Percentiles rank a stretch among this genome's conserved stretches.
These are phyloP conservation scores for Beauveria sp. DNA, from an alignment of 2,329 filamentous ascomycete genomes.

Conservation along the genomic window DNA sequence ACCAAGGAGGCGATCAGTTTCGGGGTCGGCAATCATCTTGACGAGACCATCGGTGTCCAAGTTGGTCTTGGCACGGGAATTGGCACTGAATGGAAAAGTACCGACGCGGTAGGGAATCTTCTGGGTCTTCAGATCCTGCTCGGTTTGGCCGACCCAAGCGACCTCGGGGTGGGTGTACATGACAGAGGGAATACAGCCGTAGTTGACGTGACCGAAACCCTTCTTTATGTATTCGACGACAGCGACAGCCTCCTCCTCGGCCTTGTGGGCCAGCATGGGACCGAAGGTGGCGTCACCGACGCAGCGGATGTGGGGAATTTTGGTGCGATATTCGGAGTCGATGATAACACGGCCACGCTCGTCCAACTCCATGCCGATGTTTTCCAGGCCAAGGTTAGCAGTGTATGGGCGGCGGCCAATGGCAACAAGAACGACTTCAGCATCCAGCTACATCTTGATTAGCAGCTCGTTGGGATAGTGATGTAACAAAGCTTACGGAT, in stretches of 20 bases:
- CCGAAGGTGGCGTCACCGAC: slow-evolving; percentile 96
- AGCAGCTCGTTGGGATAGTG: slow-evolving; percentile 12
- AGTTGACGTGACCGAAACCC: slow-evolving; percentile 97
- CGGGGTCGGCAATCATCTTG: slow-evolving; percentile 92
- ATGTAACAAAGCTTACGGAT: slow-evolving; percentile 49
- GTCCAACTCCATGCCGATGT: slow-evolving; percentile 84
- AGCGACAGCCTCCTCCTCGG: slow-evolving; percentile 94
- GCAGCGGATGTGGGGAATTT: slow-evolving; percentile 92
- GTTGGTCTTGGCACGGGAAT: slow-evolving; percentile 98
- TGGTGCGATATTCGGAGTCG: slow-evolving; percentile 98
- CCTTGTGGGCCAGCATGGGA: slow-evolving; percentile 98
- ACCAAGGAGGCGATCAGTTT: slow-evolving; percentile 92
- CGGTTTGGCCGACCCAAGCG: slow-evolving; percentile 96
- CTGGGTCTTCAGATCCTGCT: slow-evolving; percentile 86
- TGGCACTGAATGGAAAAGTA: slow-evolving; percentile 94
- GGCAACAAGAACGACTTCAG: slow-evolving; percentile 91
- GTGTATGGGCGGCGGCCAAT: slow-evolving; percentile 97
- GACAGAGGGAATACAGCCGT: slow-evolving; percentile 91
- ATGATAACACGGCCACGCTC: slow-evolving; percentile 93
- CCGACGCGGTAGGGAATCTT: slow-evolving; percentile 90
- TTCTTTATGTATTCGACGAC: slow-evolving; percentile 97
- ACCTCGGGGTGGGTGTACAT: slow-evolving; percentile 99
- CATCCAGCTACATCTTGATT: slow-evolving; percentile 58
- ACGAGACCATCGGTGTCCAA: slow-evolving; percentile 91
- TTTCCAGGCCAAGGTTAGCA: slow-evolving; percentile 82